Conservation (phyloP, 768 basidiomycete genomes). For the Daedaleopsis nitida region DNA sequence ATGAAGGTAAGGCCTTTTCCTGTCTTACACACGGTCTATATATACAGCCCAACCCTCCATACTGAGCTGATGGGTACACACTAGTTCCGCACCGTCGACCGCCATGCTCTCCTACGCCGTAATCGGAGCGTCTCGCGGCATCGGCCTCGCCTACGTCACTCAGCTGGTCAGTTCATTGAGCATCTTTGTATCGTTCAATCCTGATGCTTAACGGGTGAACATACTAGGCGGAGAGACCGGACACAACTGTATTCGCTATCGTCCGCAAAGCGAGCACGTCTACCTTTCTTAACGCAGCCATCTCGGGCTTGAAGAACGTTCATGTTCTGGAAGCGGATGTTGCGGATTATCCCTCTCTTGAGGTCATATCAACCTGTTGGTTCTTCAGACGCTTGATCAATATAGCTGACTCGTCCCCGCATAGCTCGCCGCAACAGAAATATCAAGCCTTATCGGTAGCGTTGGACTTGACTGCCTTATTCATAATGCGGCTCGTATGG, state of each 20-base stretch:
- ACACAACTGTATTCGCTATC: constrained; percentile 24
- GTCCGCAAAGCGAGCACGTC: constrained; percentile 22
- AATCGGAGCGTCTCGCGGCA: constrained; percentile 26
- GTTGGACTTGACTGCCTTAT: neutral
- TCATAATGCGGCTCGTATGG: constrained; percentile 1
- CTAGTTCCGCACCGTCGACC: too few relatives aligned
- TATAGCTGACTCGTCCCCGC: neutral
- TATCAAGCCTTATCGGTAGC: neutral
- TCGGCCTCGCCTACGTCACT: constrained; percentile 17
- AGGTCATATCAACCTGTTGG: constrained; percentile 27
- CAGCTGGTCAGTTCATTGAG: constrained; percentile 1
- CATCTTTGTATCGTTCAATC: neutral
- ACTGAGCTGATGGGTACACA: too few relatives aligned
- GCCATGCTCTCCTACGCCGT: too few relatives aligned
- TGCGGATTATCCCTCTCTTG: constrained; percentile 30
- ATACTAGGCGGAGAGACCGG: constrained; percentile 7
- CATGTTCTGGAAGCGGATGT: constrained; percentile 40
- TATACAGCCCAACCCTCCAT: too few relatives aligned
- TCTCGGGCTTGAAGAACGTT: constrained; percentile 25
- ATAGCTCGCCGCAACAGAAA: neutral
- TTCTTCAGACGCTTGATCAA: neutral
- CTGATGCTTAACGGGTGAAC: too few relatives aligned
- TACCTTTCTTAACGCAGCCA: constrained; percentile 5
- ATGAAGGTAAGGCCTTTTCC: too few relatives aligned
- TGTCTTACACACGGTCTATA: too few relatives aligned